A percentile compares a stretch with the other conserved stretches of the same genome.
Evolutionary conservation across 2,329 filamentous ascomycete species (phyloP).

Genomic region (Lachnellula subtilissima): DNA sequence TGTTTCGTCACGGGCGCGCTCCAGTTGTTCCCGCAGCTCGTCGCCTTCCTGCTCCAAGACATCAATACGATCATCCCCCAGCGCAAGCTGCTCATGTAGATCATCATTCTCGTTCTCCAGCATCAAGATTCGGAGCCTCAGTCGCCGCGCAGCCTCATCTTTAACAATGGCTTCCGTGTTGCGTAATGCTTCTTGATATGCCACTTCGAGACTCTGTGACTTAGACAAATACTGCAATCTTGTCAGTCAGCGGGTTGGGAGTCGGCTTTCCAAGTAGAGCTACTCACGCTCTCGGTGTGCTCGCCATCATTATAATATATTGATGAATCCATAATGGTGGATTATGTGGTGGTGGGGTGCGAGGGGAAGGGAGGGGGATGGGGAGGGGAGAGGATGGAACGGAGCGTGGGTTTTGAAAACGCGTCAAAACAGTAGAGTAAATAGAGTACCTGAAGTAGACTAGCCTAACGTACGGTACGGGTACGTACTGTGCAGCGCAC

Average conservation of each 20-base stretch:
- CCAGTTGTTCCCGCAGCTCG: conserved; percentile 43
- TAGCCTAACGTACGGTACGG: neutral
- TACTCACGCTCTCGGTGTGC: conserved; percentile 25
- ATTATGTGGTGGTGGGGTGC: neutral
- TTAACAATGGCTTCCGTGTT: conserved; percentile 64
- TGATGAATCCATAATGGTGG: conserved; percentile 25
- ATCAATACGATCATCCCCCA: conserved; percentile 57
- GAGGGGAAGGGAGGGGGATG: neutral
- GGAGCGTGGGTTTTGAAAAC: neutral
- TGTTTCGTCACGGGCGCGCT: conserved; percentile 39
- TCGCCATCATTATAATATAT: conserved; percentile 27
- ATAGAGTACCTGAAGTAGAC: conserved; percentile 1
- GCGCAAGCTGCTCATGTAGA: conserved; percentile 57
- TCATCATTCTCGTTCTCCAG: conserved; percentile 69
- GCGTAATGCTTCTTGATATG: conserved; percentile 61
- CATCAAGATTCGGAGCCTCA: conserved; percentile 65
- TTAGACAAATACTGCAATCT: conserved; percentile 26
- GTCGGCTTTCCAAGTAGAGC: neutral
- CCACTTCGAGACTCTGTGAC: conserved; percentile 55
- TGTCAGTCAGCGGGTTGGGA: conserved; percentile 9
- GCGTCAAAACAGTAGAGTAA: neutral
- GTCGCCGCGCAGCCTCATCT: conserved; percentile 67
- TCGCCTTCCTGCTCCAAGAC: conserved; percentile 46
- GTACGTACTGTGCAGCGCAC: neutral
- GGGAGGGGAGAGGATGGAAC: no score